Conservation (phyloP, 1,284 basidiomycete species). For the Leccinum subspadiceum region DNA sequence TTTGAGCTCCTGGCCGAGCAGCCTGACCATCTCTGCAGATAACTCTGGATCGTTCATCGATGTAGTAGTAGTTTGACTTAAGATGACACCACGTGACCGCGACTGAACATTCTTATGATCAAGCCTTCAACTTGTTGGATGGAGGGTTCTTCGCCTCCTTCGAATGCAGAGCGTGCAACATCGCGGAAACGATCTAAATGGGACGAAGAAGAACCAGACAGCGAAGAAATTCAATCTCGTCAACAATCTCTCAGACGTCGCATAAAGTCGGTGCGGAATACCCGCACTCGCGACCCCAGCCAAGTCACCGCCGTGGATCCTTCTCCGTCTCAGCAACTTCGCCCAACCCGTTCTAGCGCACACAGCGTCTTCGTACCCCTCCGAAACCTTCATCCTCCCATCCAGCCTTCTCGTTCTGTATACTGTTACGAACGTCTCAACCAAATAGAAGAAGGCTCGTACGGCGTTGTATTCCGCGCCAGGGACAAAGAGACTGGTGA, state of each 20-base stretch:
- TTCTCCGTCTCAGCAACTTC: slow-evolving; percentile 16
- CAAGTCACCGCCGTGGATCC: slow-evolving; percentile 15
- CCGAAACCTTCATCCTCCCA: slow-evolving; percentile 71
- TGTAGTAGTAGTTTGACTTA: background rate
- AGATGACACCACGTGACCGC: slow-evolving; percentile 15
- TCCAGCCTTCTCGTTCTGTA: slow-evolving; percentile 84
- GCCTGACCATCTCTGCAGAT: slow-evolving; percentile 24
- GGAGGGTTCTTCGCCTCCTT: slow-evolving; percentile 10
- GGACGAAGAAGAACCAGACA: slow-evolving; percentile 52
- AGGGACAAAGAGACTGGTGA: slow-evolving; percentile 91
- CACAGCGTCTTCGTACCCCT: slow-evolving; percentile 74
- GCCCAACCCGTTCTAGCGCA: slow-evolving; percentile 18
- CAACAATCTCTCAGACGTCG: slow-evolving; percentile 48
- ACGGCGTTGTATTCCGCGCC: slow-evolving; percentile 96
- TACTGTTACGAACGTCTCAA: slow-evolving; percentile 93
- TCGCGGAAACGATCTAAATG: slow-evolving; percentile 71
- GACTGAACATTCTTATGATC: background rate
- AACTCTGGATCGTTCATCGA: slow-evolving; percentile 16
- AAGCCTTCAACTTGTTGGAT: background rate
- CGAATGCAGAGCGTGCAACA: slow-evolving; percentile 18
- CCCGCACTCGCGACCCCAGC: slow-evolving; percentile 15
- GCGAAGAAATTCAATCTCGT: slow-evolving; percentile 30
- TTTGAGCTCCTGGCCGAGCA: slow-evolving; percentile 30
- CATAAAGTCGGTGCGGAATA: slow-evolving; percentile 35
- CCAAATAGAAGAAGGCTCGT: slow-evolving; percentile 98